These are phyloP conservation scores for Talaromyces verruculosus DNA, from an alignment of 2,329 filamentous ascomycete species.

Conservation along the genomic window DNA sequence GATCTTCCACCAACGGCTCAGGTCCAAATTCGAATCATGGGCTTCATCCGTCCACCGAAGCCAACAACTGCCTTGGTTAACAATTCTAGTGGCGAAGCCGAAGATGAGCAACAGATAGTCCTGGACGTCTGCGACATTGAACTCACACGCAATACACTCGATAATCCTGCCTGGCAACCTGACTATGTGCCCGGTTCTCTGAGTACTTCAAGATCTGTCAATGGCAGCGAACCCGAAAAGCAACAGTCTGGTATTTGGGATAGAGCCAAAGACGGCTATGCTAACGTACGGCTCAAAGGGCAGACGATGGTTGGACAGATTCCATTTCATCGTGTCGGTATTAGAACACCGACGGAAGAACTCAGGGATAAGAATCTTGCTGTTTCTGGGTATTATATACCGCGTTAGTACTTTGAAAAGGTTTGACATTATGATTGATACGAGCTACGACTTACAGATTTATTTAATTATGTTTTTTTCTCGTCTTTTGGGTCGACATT, in stretches of 20 bases:
- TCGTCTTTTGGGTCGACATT: not conserved
- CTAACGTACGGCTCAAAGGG: conserved; percentile 51
- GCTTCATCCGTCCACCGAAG: conserved; percentile 40
- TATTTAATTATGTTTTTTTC: not conserved
- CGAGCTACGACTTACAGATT: not conserved
- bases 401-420: not conserved
- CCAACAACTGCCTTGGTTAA: conserved; percentile 21
- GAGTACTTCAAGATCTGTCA: conserved; percentile 32
- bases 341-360: conserved; percentile 50
- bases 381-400: conserved; percentile 42
- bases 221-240: not conserved
- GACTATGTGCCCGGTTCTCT: conserved; percentile 26
- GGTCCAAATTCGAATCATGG: conserved; percentile 59
- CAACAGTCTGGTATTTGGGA: conserved; percentile 36
- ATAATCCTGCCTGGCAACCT: conserved; percentile 41
- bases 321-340: conserved; percentile 59
- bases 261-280: conserved; percentile 49
- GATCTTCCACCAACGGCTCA: conserved; percentile 20
- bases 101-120: conserved; percentile 38
- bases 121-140: conserved; percentile 43
- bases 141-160: conserved; percentile 38
- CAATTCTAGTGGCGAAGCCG: conserved; percentile 26
- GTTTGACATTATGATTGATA: not conserved
- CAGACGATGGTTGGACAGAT: conserved; percentile 59
- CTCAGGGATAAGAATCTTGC: conserved; percentile 48